A percentile compares a stretch with the other conserved stretches of the same genome.
Conservation (phyloP, 129 eudicot genomes). For the Helianthus tuberosus region DNA sequence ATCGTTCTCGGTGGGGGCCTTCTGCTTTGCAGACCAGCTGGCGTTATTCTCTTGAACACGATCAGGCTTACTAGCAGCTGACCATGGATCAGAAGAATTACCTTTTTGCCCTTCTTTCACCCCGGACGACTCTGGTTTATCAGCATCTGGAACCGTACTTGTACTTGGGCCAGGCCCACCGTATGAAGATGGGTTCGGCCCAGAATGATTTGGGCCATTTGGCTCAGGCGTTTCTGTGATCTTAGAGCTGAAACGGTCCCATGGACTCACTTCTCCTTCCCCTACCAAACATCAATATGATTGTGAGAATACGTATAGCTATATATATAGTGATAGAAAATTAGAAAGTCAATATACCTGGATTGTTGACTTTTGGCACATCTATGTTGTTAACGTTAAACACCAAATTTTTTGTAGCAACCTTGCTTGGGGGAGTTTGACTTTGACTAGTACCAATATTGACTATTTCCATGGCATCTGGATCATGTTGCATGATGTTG, state of each 20-base stretch:
- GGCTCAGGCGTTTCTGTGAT: conserved; percentile 34
- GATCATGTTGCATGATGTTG: conserved; percentile 44
- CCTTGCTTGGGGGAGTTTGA: conserved; percentile 37
- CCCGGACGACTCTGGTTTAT: conserved; percentile 27
- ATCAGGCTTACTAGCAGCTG: conserved; percentile 13
- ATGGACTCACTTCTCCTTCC: conserved; percentile 52
- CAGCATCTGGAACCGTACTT: conserved; percentile 16
- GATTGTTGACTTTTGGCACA: conserved; percentile 30
- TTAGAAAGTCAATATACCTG: conserved; percentile 41
- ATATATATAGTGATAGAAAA: neutral
- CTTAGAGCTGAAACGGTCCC: conserved; percentile 66
- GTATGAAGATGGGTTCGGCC: conserved; percentile 42
- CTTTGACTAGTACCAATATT: conserved; percentile 32
- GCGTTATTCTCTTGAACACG: conserved; percentile 20
- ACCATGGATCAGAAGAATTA: conserved; percentile 34
- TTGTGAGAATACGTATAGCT: conserved; percentile 14
- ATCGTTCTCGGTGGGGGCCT: conserved; percentile 24
- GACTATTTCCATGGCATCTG: conserved; percentile 39
- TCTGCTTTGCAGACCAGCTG: conserved; percentile 19
- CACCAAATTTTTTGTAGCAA: conserved; percentile 25
- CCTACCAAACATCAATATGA: conserved; percentile 24
- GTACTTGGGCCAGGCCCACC: conserved; percentile 32
- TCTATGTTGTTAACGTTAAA: conserved; percentile 36
- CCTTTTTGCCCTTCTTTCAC: conserved; percentile 23
- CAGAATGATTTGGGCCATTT: conserved; percentile 37